Conservation (phyloP, 208 protist species). For the Crithidia bombi region DNA sequence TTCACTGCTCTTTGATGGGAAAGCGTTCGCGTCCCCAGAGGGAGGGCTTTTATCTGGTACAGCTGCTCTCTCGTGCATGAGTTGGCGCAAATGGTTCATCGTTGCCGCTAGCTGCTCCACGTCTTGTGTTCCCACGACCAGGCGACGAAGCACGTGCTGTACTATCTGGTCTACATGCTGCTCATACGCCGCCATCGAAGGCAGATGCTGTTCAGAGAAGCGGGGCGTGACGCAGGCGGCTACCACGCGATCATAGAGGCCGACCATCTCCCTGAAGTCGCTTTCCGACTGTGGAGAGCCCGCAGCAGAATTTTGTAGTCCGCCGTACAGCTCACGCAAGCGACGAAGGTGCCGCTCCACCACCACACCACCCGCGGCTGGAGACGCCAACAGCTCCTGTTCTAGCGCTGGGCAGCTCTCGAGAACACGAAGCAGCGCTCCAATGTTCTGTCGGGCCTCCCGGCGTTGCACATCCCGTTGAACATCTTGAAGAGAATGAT, state of each 20-base stretch:
- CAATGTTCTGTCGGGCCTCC: slow-evolving; percentile 25
- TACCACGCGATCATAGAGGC: slow-evolving; percentile 43
- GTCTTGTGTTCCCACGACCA: slow-evolving; percentile 8
- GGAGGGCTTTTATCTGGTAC: neutral
- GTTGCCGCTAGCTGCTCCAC: slow-evolving; percentile 9
- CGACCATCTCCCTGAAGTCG: slow-evolving; percentile 23
- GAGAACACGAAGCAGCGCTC: slow-evolving; percentile 18
- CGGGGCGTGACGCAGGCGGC: slow-evolving; percentile 29
- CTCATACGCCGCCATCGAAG: slow-evolving; percentile 26
- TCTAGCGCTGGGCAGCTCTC: slow-evolving; percentile 10
- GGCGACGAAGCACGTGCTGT: slow-evolving; percentile 19
- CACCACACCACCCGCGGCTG: slow-evolving; percentile 15
- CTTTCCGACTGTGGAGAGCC: neutral
- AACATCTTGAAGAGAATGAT: neutral
- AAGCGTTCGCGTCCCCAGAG: too few relatives aligned
- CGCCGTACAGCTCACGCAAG: slow-evolving; percentile 18
- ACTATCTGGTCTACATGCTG: slow-evolving; percentile 8
- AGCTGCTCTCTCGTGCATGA: neutral
- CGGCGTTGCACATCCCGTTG: slow-evolving; percentile 1
- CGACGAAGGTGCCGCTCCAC: slow-evolving; percentile 28
- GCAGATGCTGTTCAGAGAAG: slow-evolving; percentile 26
- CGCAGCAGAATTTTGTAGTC: neutral
- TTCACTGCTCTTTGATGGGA: neutral
- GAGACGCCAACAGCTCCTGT: slow-evolving; percentile 15
- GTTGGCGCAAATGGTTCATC: slow-evolving; percentile 1